These are phyloP conservation scores for Paecilomyces fulvus DNA, from an alignment of 2,329 filamentous ascomycete species.

Conservation along the genomic window DNA sequence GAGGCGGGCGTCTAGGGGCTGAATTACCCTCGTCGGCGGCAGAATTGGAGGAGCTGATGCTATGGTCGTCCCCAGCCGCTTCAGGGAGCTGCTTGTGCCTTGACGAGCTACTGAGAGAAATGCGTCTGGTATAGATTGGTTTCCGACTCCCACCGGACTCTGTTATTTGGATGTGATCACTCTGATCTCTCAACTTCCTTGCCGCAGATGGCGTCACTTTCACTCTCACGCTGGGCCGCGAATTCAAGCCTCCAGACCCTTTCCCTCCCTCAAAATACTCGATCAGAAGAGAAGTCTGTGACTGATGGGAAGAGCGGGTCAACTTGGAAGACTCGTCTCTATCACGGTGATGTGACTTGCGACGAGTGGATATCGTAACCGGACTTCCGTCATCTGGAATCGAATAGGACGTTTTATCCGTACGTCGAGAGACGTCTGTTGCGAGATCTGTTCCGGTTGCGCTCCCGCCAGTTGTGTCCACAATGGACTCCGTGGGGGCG, in stretches of 20 bases:
- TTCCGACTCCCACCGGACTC: slow-evolving; percentile 64
- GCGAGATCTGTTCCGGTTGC: slow-evolving; percentile 39
- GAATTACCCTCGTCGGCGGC: slow-evolving; percentile 72
- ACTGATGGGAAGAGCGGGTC: slow-evolving; percentile 49
- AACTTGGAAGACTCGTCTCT: slow-evolving; percentile 49
- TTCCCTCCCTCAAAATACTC: slow-evolving; percentile 87
- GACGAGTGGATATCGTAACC: slow-evolving; percentile 74
- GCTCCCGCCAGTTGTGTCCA: slow-evolving; percentile 37
- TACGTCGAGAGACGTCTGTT: slow-evolving; percentile 43
- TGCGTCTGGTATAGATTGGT: slow-evolving; percentile 59
- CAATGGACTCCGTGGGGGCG: slow-evolving; percentile 43
- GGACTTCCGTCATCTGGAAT: slow-evolving; percentile 57
- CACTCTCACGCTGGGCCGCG: slow-evolving; percentile 73
- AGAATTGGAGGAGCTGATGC: slow-evolving; percentile 67
- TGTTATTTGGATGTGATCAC: slow-evolving; percentile 79
- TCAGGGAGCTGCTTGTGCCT: slow-evolving; percentile 27
- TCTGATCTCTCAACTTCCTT: slow-evolving; percentile 45
- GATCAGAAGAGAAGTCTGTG: slow-evolving; percentile 84
- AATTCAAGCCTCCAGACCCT: slow-evolving; percentile 45
- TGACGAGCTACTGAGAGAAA: slow-evolving; percentile 48
- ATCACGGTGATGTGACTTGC: slow-evolving; percentile 35
- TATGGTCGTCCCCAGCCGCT: slow-evolving; percentile 50
- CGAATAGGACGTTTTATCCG: slow-evolving; percentile 43
- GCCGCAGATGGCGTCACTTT: slow-evolving; percentile 67
- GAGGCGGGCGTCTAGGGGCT: slow-evolving; percentile 56